phyloP scores from a whole-genome alignment of 352 stramenopile genomes.

The Phytophthora podocarpi region DNA sequence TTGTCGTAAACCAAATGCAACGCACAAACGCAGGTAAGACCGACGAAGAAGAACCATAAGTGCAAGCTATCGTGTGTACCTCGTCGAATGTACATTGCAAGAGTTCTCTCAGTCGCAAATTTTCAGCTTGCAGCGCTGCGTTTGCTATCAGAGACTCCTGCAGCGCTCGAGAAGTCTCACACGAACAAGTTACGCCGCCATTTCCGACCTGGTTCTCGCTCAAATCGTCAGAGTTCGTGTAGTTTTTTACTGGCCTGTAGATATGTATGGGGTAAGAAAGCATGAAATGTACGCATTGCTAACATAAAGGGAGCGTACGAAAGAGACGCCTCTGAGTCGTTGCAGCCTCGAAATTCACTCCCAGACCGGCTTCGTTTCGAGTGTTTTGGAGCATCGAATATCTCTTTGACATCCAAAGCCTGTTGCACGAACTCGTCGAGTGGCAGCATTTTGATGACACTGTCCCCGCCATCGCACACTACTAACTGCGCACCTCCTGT shows the following conservation, averaged over 20 bases:
- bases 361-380: not conserved
- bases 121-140: constrained; percentile 35
- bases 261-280: not conserved
- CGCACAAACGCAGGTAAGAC: constrained; percentile 9
- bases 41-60: not conserved
- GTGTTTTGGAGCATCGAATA: not conserved
- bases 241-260: not conserved
- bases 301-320: constrained; percentile 16
- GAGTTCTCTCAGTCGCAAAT: constrained; percentile 39
- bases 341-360: not conserved
- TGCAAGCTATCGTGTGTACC: constrained; percentile 6
- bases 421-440: constrained; percentile 10
- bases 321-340: not conserved
- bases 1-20: not conserved
- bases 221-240: not conserved
- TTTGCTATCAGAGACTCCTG: constrained; percentile 26
- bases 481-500: constrained; percentile 9
- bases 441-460: constrained; percentile 31
- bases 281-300: not conserved
- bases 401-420: not conserved
- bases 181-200: not conserved
- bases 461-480: constrained; percentile 31
- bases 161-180: constrained; percentile 6
- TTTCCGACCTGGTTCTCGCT: constrained; percentile 22
- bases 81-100: constrained; percentile 45